Evolutionary conservation across 2,329 filamentous ascomycete species (phyloP).

Genomic region (Ascochyta fabae): DNA sequence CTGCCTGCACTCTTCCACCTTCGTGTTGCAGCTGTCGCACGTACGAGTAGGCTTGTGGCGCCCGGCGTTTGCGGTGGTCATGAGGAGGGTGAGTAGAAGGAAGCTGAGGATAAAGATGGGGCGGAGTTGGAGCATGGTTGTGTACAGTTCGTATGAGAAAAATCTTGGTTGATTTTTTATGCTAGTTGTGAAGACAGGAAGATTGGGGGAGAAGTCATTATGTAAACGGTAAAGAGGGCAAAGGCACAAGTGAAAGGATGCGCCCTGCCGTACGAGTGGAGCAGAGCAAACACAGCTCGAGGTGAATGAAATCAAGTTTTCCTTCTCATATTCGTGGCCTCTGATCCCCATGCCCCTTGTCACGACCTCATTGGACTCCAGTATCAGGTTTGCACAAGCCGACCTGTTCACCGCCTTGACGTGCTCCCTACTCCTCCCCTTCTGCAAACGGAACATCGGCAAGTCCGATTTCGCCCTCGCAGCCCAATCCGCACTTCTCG

Average conservation of each 20-base stretch:
- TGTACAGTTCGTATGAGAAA: neutral
- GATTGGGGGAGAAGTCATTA: neutral
- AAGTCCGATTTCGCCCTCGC: neutral
- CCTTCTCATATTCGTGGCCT: neutral
- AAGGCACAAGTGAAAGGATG: neutral
- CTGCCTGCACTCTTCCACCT: neutral
- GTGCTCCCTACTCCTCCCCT: neutral
- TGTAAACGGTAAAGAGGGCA: neutral
- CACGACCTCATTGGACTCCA: neutral
- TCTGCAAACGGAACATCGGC: neutral
- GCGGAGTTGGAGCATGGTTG: neutral
- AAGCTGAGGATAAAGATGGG: neutral
- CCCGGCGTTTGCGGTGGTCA: neutral
- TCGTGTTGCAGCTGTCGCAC: neutral
- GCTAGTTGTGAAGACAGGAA: neutral
- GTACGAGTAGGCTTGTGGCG: neutral
- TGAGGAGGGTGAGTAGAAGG: neutral
- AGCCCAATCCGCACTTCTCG: neutral
- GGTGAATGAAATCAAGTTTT: neutral
- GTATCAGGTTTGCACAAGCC: neutral
- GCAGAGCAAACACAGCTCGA: neutral
- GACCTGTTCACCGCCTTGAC: too few relatives aligned
- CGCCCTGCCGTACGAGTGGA: neutral
- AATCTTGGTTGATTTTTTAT: neutral
- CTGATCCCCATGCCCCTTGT: neutral